Conservation (phyloP, 805 yeast genomes). For the Suhomyces vadensis region DNA sequence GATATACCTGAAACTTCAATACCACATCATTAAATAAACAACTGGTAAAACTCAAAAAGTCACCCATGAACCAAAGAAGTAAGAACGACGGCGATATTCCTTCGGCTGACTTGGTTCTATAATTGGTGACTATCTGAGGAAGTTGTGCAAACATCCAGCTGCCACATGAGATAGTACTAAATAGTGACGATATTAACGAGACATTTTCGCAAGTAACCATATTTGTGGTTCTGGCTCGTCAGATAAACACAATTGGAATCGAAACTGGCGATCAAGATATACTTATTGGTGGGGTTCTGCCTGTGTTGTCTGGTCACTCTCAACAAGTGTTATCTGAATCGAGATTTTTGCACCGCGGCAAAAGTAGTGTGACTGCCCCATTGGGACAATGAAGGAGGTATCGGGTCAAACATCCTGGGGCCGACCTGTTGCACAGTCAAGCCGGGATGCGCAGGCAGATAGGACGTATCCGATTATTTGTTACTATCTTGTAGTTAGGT, state of each 20-base stretch:
- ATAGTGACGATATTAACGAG: slow-evolving; percentile 14
- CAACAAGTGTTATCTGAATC: neutral
- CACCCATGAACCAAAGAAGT: slow-evolving; percentile 63
- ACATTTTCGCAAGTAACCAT: neutral
- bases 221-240: too few relatives aligned
- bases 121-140: slow-evolving; percentile 67
- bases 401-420: too few relatives aligned
- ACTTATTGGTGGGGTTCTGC: neutral
- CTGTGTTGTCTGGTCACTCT: neutral
- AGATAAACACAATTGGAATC: too few relatives aligned
- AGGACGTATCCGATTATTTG: too few relatives aligned
- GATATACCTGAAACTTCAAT: slow-evolving; percentile 38
- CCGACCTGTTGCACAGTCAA: too few relatives aligned
- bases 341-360: slow-evolving; percentile 1
- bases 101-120: slow-evolving; percentile 59
- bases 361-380: neutral
- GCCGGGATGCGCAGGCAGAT: too few relatives aligned
- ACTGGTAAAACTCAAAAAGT: slow-evolving; percentile 38
- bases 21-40: slow-evolving; percentile 41
- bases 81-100: slow-evolving; percentile 66
- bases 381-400: too few relatives aligned
- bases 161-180: slow-evolving; percentile 39
- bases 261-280: too few relatives aligned
- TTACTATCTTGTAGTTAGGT: too few relatives aligned
- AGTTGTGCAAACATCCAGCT: slow-evolving; percentile 76